Base-by-base conservation (phyloP, 2,329 filamentous ascomycete species). In the Teratosphaeria zuluensis region DNA sequence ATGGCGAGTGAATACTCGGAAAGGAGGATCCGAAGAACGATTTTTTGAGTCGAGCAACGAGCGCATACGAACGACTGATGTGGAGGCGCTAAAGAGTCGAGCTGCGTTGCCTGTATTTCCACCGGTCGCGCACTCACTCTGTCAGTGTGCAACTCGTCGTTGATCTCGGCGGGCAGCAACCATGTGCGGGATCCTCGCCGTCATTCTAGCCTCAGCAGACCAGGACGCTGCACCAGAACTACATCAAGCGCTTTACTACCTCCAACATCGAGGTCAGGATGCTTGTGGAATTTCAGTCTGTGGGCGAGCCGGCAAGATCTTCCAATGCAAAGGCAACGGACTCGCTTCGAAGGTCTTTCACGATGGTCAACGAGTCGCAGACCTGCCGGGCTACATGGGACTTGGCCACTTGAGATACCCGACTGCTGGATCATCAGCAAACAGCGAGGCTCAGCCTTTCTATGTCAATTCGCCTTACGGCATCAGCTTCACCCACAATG, bases 251-350 rank as follows among this genome's bases (percentile, higher is more conserved):
- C 64, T 72, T 12, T 73, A 72, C 65, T 72, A 73, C 61, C 67
- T 73, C 68, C 64, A 78, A 72, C 62, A 91, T 35, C 35, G 89
- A 69, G 89, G 90, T 56, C 90, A 95, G 73, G 91, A 96, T 85
- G 91, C 91, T 55, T 89, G 86, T 58, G 91, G 91, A 63, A 92
- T 96, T 66, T 84, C 90, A 55, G 88, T 78, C 67, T 90, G 80
- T 80, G 86, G 81, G 65, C 81, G 78, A 14, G 89, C 89, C 38
- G 91, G 92, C 62, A 82, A 90, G 24, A 87, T 96, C 65, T 92
- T 87, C 72, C 90, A 95, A 72, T 88, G 88, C 78, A 96, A 96
- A 77, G 90, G 90, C n/a, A 90, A 91, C 70, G 92, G 91, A 58
- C 87, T 96, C 81, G 91, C 88, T 48, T 83, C 86, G 59, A 89